Percentiles rank a stretch among this genome's conserved stretches.
phyloP scores from a whole-genome alignment of 495 filamentous ascomycete species.

The Darksidea phi region DNA sequence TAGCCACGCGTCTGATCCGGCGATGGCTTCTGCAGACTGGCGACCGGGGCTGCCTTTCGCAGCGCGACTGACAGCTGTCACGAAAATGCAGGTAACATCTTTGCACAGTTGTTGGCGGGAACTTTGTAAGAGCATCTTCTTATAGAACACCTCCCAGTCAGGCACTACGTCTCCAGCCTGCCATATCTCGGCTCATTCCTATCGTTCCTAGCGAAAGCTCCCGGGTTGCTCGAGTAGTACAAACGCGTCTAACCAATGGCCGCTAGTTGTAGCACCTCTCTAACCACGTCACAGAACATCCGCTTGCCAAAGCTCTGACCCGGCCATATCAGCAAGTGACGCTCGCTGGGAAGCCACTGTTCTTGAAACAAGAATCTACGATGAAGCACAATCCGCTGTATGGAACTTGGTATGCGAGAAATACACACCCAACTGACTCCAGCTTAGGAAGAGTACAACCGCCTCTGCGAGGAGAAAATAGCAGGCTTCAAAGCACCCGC shows the following conservation, averaged over 20 bases:
- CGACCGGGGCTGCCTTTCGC: conserved; percentile 51
- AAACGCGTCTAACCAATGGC: not conserved
- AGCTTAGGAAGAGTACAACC: conserved; percentile 54
- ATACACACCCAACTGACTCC: conserved; percentile 37
- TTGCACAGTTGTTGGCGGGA: not conserved
- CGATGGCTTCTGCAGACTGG: conserved; percentile 37
- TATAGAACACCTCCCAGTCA: no score
- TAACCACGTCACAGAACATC: conserved; percentile 45
- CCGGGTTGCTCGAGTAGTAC: no score
- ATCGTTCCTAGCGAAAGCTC: no score
- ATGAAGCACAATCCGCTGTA: conserved; percentile 36
- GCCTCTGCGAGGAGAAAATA: conserved; percentile 42
- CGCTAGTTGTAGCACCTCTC: not conserved
- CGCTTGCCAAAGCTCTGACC: conserved; percentile 44
- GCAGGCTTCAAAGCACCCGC: not conserved
- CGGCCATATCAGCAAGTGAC: conserved; percentile 16
- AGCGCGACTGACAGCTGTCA: conserved; percentile 51
- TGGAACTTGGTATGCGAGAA: not conserved
- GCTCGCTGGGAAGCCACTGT: conserved; percentile 34
- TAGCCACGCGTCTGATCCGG: not conserved
- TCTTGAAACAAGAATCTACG: conserved; percentile 53
- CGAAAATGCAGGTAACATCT: conserved; percentile 45
- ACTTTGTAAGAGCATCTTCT: conserved; percentile 9
- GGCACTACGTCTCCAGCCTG: no score
- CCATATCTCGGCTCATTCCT: no score